Base-by-base conservation (phyloP, 1,284 basidiomycete species). In the Cryptococcus hybrid region DNA sequence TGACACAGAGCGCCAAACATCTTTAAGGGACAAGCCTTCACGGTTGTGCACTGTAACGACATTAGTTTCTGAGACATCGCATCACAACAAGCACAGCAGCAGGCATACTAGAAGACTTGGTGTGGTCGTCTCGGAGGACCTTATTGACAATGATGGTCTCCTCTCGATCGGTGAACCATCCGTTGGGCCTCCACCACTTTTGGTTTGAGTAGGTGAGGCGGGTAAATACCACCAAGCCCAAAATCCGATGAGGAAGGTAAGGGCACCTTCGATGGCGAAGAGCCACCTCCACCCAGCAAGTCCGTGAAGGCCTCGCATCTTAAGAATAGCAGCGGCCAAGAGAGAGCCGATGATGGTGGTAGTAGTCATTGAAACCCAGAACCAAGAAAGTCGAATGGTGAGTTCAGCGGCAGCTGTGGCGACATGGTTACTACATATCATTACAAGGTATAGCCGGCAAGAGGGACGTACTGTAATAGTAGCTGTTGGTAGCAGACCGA, bases 11-110 rank as follows among this genome's bases (percentile, higher is more conserved):
- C 71, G 74, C 80, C 81, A 85, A 9, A 88, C 79, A 56, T 82
- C 82, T 63, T 78, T 80, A 9, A 82, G 37, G 0, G 81, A 79
- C n/a, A 89, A 70, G 0, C 85, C 85, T 71, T 90, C 82, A 30
- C 88, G 84, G 62, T 90, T 90, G 76, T 90, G 87, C 88, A 90
- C 89, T 60, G 47, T 54, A 6, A 42, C 63, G 62, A 37, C 12
- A 15, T 13, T 5, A 38, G 39, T 12, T 13, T 38, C 11, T 18
- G 18, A 18, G 18, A 8, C 15, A 24, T 48, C 45, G 42, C n/a
- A 15, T 40, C n/a, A 48, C 36, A 36, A 18, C 11, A 24, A 53
- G 7, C 18, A 6, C 40, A 35, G 48, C 36, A 36, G 15, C 54
- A 36, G 2, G 12, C 24, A 18, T 58, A 47, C 7, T 61, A 54